phyloP scores from a whole-genome alignment of 805 yeast species.

The Ogataea henricii region DNA sequence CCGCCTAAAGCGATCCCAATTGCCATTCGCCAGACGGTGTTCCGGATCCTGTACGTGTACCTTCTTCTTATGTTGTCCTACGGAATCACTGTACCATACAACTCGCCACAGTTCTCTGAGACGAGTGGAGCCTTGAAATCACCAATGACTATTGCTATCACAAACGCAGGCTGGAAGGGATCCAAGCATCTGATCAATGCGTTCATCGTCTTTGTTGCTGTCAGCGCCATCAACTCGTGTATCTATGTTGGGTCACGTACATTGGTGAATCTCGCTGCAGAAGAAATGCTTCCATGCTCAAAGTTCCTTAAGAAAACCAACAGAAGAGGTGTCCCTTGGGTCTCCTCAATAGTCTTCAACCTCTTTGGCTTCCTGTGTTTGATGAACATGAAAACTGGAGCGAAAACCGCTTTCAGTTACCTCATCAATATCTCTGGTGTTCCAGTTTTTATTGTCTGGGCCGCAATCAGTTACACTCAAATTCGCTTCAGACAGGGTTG shows the following conservation, averaged over 20 bases:
- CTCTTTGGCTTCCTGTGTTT: slow-evolving; percentile 56
- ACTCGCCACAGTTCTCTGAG: slow-evolving; percentile 46
- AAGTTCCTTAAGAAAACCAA: slow-evolving; percentile 51
- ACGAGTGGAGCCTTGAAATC: slow-evolving; percentile 44
- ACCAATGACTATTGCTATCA: slow-evolving; percentile 51
- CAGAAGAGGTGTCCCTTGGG: slow-evolving; percentile 62
- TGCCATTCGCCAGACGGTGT: slow-evolving; percentile 55
- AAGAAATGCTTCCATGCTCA: slow-evolving; percentile 41
- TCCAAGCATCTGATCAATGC: slow-evolving; percentile 60
- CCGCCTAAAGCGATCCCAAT: slow-evolving; percentile 58
- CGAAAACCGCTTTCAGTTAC: slow-evolving; percentile 59
- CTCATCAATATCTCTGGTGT: slow-evolving; percentile 68
- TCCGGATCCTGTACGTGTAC: slow-evolving; percentile 55
- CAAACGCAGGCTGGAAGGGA: slow-evolving; percentile 50
- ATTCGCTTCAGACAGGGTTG: slow-evolving; percentile 56
- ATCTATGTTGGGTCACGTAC: slow-evolving; percentile 71
- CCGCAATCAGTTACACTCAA: slow-evolving; percentile 56
- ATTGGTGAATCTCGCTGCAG: slow-evolving; percentile 60
- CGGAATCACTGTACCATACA: slow-evolving; percentile 60
- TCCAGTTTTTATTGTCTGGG: slow-evolving; percentile 71
- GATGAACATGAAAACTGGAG: slow-evolving; percentile 60
- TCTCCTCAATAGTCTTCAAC: slow-evolving; percentile 57
- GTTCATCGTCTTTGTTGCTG: slow-evolving; percentile 62
- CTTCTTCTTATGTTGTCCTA: slow-evolving; percentile 54
- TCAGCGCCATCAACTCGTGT: slow-evolving; percentile 69